phyloP scores from a whole-genome alignment of 108 stramenopile species.

The Cyclotella cryptica region DNA sequence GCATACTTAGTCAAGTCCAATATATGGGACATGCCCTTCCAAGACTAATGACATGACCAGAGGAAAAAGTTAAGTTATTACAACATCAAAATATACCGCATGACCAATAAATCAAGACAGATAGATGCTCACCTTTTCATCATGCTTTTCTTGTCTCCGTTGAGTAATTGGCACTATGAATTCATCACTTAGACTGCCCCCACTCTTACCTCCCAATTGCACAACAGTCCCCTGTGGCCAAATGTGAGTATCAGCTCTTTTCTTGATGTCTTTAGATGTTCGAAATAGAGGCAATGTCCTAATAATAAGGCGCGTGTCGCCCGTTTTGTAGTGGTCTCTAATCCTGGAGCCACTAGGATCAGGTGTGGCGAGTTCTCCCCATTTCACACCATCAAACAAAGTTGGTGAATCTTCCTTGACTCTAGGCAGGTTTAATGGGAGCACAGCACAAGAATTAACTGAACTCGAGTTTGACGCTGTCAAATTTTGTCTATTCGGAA shows the following conservation, averaged over 20 bases:
- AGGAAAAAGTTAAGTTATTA: not conserved
- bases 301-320: constrained; percentile 59
- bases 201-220: constrained; percentile 15
- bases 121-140: constrained; percentile 24
- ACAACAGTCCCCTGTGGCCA: constrained; percentile 86
- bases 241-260: constrained; percentile 73
- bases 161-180: constrained; percentile 50
- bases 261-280: constrained; percentile 41
- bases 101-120: not conserved
- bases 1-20: constrained; percentile 62
- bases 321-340: constrained; percentile 26
- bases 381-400: constrained; percentile 36
- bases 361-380: constrained; percentile 23
- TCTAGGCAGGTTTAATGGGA: constrained; percentile 22
- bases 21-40: constrained; percentile 63
- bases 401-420: constrained; percentile 11
- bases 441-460: constrained; percentile 22
- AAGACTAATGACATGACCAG: constrained; percentile 24
- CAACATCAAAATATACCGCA: not conserved
- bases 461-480: not conserved
- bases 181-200: constrained; percentile 5
- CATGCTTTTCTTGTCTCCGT: constrained; percentile 76
- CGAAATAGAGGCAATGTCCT: constrained; percentile 63
- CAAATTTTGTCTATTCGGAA: not conserved
- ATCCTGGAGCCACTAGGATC: not conserved